Evolutionary conservation across 495 filamentous ascomycete species (phyloP), one percentile per base, ranked within the genome.

Genomic region (Xylaria cubensis): DNA sequence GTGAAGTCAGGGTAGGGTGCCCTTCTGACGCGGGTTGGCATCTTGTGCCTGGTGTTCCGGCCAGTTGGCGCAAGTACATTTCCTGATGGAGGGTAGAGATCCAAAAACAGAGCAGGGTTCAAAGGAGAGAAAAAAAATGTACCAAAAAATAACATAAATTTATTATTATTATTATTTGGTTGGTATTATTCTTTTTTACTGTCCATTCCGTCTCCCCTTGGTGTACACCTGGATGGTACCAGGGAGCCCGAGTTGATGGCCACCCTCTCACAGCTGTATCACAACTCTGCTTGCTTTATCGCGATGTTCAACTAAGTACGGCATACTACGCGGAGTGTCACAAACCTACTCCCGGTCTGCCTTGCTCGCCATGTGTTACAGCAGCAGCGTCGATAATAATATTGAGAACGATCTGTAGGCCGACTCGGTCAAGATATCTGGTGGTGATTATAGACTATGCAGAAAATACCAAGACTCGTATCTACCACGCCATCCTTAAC

Each of bases 11-110:
- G 70, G 51, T 56, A 62, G 70, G 26, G 53, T 66, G 39, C 36
- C 70, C 70, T 72, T 53, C 70, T 72, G 70, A 72, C 63, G 61
- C 55, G 50, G 41, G 50, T 62, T 51, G 63, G 48, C 42, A 66
- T 66, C 55, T 50, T 67, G 64, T 59, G 63, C 63, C 70, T 72
- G 63, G 53, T 56, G 62, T 58, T 61, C 61, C 70, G 53, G 70
- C 63, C 70, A 72, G 70, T 61, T 72, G 70, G 70, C 63, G 39
- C 48, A 62, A 50, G 63, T 50, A 66, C 51, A 34, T 50, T 24
- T 48, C 46, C 26, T 46, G 44, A 70, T 63, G 55, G 67, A 46
- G 56, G 67, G 67, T 62, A 51, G 51, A 56, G 50, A 41, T 56
- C 36, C 29, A 17, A 64, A 29, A 67, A 19, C 48, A 32, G 6